These are phyloP conservation scores for Clavispora santaluciae DNA, from an alignment of 805 yeast species.

Conservation along the genomic window DNA sequence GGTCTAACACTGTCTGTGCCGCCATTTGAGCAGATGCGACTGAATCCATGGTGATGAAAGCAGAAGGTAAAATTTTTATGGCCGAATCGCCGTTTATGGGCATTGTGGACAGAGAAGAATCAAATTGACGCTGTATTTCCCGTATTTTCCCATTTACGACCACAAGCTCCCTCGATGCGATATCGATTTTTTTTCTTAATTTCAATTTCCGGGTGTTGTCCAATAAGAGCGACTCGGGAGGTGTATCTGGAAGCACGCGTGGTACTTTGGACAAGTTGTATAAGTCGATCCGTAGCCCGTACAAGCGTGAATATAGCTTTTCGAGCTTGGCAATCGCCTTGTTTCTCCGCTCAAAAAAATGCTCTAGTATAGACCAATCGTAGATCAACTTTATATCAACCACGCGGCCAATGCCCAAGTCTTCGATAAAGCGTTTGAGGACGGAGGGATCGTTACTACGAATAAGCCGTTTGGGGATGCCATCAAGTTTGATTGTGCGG, in stretches of 20 bases:
- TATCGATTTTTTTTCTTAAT: conserved; percentile 27
- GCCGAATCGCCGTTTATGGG: conserved; percentile 21
- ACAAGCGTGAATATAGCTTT: conserved; percentile 34
- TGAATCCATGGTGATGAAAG: conserved; percentile 45
- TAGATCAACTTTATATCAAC: conserved; percentile 45
- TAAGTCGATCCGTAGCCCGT: conserved; percentile 40
- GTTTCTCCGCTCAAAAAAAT: conserved; percentile 32
- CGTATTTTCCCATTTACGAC: conserved; percentile 37
- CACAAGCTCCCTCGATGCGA: conserved; percentile 29
- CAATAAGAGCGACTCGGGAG: conserved; percentile 5
- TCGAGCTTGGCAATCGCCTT: conserved; percentile 34
- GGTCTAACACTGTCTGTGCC: conserved; percentile 43
- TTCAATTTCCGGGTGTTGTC: conserved; percentile 18
- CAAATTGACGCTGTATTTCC: conserved; percentile 29
- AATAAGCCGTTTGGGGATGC: conserved; percentile 45
- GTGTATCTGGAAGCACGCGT: conserved; percentile 22
- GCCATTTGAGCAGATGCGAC: conserved; percentile 49
- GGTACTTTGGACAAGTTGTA: conserved; percentile 31
- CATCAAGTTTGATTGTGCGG: conserved; percentile 51
- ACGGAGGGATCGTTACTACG: conserved; percentile 33
- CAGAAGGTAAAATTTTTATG: conserved; percentile 40
- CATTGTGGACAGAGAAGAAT: conserved; percentile 21
- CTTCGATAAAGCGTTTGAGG: conserved; percentile 47
- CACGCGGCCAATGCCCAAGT: conserved; percentile 53
- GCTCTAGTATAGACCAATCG: conserved; percentile 40